Evolutionary conservation across 2,329 filamentous ascomycete species (phyloP).

Genomic region (Delphinella strobiligena): DNA sequence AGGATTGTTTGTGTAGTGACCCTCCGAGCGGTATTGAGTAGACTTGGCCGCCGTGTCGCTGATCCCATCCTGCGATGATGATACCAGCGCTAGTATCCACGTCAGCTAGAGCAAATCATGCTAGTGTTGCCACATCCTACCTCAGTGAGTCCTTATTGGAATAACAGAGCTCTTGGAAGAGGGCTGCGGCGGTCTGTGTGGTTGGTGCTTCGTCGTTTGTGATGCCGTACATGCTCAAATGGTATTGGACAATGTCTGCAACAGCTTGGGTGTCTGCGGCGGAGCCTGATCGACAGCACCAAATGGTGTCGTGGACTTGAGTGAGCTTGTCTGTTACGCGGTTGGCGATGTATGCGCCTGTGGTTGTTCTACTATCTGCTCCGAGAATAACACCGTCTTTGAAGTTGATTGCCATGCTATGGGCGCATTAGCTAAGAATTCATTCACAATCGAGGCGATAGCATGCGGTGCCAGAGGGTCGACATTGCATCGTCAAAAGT

Average conservation of each 20-base stretch:
- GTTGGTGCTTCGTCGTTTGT: slow-evolving; percentile 81
- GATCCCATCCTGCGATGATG: slow-evolving; percentile 97
- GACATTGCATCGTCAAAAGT: too few species aligned
- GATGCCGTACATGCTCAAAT: slow-evolving; percentile 85
- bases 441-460: slow-evolving; percentile 14
- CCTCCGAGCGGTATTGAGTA: slow-evolving; percentile 95
- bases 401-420: slow-evolving; percentile 97
- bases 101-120: slow-evolving; percentile 6
- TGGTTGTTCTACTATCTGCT: slow-evolving; percentile 94
- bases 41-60: slow-evolving; percentile 87
- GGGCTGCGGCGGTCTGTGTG: slow-evolving; percentile 85
- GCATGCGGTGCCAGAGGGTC: slow-evolving; percentile 11
- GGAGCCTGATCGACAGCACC: slow-evolving; percentile 97
- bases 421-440: slow-evolving; percentile 14
- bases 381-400: slow-evolving; percentile 96
- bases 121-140: slow-evolving; percentile 37
- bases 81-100: slow-evolving; percentile 61
- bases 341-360: slow-evolving; percentile 96
- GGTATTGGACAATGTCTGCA: slow-evolving; percentile 94
- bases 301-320: slow-evolving; percentile 96
- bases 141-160: slow-evolving; percentile 89
- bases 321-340: slow-evolving; percentile 99
- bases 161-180: slow-evolving; percentile 98
- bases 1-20: slow-evolving; percentile 93
- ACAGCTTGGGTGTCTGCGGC: slow-evolving; percentile 97